Percentiles rank a stretch among this genome's conserved stretches.
Conservation (phyloP, 2,329 filamentous ascomycete genomes). For the Delphinella strobiligena region DNA sequence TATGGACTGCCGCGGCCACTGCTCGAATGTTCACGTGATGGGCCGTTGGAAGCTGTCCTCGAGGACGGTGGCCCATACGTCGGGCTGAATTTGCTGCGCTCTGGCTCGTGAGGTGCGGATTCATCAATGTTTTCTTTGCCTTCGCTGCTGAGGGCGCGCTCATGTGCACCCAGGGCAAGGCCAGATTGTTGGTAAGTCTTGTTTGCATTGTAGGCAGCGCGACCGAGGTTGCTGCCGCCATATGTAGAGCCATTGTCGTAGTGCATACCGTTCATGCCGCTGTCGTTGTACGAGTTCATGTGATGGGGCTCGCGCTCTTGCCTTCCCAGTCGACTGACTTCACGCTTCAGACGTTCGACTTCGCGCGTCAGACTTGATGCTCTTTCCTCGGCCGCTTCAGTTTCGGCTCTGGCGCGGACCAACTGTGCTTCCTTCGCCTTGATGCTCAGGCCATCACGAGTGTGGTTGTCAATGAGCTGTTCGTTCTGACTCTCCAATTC, state of each 20-base stretch:
- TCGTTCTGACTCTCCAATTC: slow-evolving; percentile 97
- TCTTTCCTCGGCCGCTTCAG: slow-evolving; percentile 74
- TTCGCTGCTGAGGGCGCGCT: slow-evolving; percentile 16
- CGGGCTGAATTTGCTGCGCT: slow-evolving; percentile 4
- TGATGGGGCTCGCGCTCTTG: slow-evolving; percentile 5
- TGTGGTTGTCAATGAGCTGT: slow-evolving; percentile 92
- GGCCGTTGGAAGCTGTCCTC: neutral
- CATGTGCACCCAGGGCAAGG: neutral
- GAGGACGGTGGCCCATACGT: neutral
- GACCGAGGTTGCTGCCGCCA: neutral
- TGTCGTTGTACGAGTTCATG: slow-evolving; percentile 6
- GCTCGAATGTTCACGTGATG: slow-evolving; percentile 3
- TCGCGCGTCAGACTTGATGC: slow-evolving; percentile 78
- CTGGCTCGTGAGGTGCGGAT: neutral
- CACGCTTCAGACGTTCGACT: slow-evolving; percentile 85
- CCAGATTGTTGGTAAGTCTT: neutral
- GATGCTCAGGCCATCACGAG: slow-evolving; percentile 85
- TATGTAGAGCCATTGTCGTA: slow-evolving; percentile 6
- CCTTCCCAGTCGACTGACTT: slow-evolving; percentile 32
- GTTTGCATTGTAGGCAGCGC: neutral
- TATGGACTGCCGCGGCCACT: slow-evolving; percentile 3
- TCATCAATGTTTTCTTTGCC: slow-evolving; percentile 35
- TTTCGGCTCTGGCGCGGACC: slow-evolving; percentile 80
- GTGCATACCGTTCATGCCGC: slow-evolving; percentile 8
- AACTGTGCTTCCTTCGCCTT: slow-evolving; percentile 96